Base-by-base conservation (phyloP, 768 basidiomycete species). In the Chalciporus piperatus region DNA sequence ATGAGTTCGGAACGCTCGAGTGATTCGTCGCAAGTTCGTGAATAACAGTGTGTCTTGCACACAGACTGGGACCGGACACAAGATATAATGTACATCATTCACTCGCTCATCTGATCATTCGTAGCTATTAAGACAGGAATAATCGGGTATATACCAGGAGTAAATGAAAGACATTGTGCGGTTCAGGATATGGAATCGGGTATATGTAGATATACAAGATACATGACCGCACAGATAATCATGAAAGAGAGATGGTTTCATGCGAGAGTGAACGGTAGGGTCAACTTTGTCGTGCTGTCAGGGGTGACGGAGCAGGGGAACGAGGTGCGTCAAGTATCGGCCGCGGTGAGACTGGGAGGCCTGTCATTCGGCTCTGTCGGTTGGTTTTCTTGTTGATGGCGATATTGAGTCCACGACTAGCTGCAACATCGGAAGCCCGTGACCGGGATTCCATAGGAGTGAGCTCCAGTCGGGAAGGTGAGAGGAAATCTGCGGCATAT, bases 361-460 rank as follows among this genome's bases (percentile, higher is more conserved):
- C 84, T 23, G 82, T 73, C 68, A 85, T 74, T 53, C 78, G 78
- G 50, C 84, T 85, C 42, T 85, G 80, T 52, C 85, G 78, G 63
- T 83, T 82, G 20, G 78, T 77, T 58, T 78, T 78, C 53, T 81
- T 81, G 22, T 73, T 72, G 12, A 82, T 73, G 6, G 78, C 72
- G 20, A 91, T 76, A 61, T 87, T 85, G 49, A 92, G 68, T n/a
- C 89, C 89, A 55, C 83, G 79, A 45, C 74, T 80, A 16, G 84
- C 83, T 14, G 89, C 89, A 40, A 77, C 74, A 48, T 72, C 69
- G 25, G 85, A 77, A 4, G 87, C 87, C 51, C 74, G 74, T 16
- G 81, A 79, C 25, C 66, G 66, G 50, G 72, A 56, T 51, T 77
- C 50, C 70, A 47, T 16, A 64, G 47, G 62, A 61, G n/a, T 73